phyloP scores from a whole-genome alignment of 441 rosid species.

The Populus trichocarpa region DNA sequence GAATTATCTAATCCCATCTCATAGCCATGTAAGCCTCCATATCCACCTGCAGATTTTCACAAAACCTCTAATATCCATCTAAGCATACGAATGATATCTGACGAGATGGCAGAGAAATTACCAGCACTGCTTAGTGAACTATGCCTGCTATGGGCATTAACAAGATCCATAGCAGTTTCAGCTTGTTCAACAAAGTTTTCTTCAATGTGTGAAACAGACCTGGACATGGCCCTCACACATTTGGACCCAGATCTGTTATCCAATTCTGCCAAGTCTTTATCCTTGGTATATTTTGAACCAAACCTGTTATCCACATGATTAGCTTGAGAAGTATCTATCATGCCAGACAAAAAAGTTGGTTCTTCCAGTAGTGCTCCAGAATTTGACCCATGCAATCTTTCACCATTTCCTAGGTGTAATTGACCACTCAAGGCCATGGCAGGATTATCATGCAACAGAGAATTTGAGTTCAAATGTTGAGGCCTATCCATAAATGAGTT shows the following conservation, averaged over 20 bases:
- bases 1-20: neutral
- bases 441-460: neutral
- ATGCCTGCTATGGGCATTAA: slow-evolving; percentile 17
- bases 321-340: neutral
- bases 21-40: neutral
- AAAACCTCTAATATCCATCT: slow-evolving; percentile 7
- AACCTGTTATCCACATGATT: neutral
- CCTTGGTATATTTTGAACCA: neutral
- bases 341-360: neutral
- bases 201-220: neutral
- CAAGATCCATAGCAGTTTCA: neutral
- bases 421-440: neutral
- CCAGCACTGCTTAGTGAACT: neutral
- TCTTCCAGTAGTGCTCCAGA: neutral
- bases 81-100: slow-evolving; percentile 4
- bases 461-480: neutral
- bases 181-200: neutral
- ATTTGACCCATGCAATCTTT: neutral
- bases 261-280: neutral
- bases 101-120: neutral
- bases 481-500: neutral
- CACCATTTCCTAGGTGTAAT: neutral
- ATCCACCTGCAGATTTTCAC: neutral
- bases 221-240: neutral
- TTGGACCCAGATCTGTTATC: neutral